Conservation (phyloP, 2,329 filamentous ascomycete genomes). For the Ambrosiella cleistominuta region DNA sequence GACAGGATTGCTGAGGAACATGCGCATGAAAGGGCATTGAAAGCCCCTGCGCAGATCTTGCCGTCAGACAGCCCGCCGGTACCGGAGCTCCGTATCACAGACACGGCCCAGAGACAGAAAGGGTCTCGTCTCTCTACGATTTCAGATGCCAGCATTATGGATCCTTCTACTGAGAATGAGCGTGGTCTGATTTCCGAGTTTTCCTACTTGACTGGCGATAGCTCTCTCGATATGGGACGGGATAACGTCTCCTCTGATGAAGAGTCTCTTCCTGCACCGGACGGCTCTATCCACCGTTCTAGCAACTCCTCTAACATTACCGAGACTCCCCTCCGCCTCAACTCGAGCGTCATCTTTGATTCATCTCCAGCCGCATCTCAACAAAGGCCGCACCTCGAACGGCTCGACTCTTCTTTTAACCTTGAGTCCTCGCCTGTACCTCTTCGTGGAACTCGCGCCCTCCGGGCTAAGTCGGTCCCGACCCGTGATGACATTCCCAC, state of each 20-base stretch:
- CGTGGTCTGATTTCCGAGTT: neutral
- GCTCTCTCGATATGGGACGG: conserved; percentile 6
- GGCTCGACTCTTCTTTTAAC: conserved; percentile 4
- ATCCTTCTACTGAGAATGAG: neutral
- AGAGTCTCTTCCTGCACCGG: conserved; percentile 1
- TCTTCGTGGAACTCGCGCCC: conserved; percentile 2
- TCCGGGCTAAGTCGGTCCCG: conserved; percentile 9
- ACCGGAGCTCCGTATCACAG: conserved; percentile 6
- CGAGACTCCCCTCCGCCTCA: conserved; percentile 3
- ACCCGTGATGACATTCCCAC: conserved; percentile 5
- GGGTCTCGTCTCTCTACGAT: conserved; percentile 7
- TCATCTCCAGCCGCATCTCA: conserved; percentile 8
- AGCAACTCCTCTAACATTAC: conserved; percentile 6
- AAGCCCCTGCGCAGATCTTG: neutral
- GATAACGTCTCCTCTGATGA: conserved; percentile 4
- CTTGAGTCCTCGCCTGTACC: conserved; percentile 9
- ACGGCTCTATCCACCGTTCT: conserved; percentile 2
- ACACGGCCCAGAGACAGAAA: neutral
- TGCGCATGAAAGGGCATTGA: neutral
- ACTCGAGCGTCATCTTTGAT: conserved; percentile 6
- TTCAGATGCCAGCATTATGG: conserved; percentile 5
- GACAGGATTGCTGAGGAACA: conserved; percentile 10
- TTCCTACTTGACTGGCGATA: conserved; percentile 1
- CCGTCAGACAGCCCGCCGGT: conserved; percentile 2
- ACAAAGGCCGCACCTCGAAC: neutral